Conservation (phyloP, 2,329 filamentous ascomycete genomes). For the Xylaria multiplex region DNA sequence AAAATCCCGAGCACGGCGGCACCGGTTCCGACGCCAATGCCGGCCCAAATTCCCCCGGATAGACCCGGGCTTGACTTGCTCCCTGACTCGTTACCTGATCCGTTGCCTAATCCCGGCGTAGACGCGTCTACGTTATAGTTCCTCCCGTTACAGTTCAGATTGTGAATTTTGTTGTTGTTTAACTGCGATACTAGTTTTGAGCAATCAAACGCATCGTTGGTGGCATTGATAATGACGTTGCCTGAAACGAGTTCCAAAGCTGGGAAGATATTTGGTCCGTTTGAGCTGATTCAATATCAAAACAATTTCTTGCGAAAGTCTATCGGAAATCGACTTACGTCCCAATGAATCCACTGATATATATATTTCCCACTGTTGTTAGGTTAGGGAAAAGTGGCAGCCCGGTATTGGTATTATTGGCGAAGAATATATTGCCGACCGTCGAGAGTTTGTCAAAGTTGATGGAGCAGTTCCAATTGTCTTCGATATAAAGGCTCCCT, state of each 20-base stretch:
- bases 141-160: slow-evolving; percentile 22
- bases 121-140: slow-evolving; percentile 11
- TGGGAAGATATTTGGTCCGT: slow-evolving; percentile 27
- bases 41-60: slow-evolving; percentile 19
- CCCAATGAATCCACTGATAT: slow-evolving; percentile 25
- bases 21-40: slow-evolving; percentile 22
- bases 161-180: slow-evolving; percentile 14
- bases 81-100: not conserved
- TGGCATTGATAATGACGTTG: slow-evolving; percentile 24
- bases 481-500: not conserved
- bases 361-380: slow-evolving; percentile 20
- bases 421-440: slow-evolving; percentile 10
- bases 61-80: not conserved
- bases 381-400: slow-evolving; percentile 16
- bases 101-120: not conserved
- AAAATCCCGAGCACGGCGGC: slow-evolving; percentile 15
- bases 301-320: not conserved
- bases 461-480: slow-evolving; percentile 30
- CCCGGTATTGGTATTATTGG: slow-evolving; percentile 21
- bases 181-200: slow-evolving; percentile 29
- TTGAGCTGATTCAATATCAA: slow-evolving; percentile 10
- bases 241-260: slow-evolving; percentile 15
- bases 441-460: slow-evolving; percentile 5
- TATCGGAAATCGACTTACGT: slow-evolving; percentile 12
- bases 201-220: slow-evolving; percentile 34